Conservation (phyloP, 441 rosid species). For the Eruca vesicaria region DNA sequence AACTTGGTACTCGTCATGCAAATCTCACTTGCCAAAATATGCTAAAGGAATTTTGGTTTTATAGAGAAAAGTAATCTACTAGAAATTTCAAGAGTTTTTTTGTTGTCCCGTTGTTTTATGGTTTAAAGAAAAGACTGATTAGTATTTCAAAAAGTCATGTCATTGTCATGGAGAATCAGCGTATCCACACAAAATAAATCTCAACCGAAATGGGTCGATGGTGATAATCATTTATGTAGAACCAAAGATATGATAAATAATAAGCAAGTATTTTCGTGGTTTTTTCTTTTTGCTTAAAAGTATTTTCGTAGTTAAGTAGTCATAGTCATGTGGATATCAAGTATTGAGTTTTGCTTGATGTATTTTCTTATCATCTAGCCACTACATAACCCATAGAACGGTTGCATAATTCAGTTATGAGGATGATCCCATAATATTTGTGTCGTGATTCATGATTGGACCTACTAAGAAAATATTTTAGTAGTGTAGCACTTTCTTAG, state of each 20-base stretch:
- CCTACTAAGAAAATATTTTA: not conserved
- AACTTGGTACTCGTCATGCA: not conserved
- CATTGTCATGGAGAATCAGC: slow-evolving; percentile 12
- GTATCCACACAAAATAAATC: slow-evolving; percentile 2
- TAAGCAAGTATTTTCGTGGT: not conserved
- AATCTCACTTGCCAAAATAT: not conserved
- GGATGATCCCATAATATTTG: not conserved
- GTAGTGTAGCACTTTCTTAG: not conserved
- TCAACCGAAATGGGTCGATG: not conserved
- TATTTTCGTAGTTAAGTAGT: not conserved
- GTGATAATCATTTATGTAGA: not conserved
- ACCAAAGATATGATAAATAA: not conserved
- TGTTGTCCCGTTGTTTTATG: not conserved
- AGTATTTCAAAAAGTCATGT: not conserved
- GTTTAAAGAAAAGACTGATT: not conserved
- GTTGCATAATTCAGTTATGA: not conserved
- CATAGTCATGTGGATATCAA: not conserved
- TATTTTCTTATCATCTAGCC: not conserved
- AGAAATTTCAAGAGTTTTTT: slow-evolving; percentile 1
- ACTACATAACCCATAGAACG: not conserved
- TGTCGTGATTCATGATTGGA: not conserved
- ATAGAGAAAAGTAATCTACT: not conserved
- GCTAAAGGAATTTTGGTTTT: not conserved
- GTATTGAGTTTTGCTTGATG: not conserved
- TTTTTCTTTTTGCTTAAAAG: no score